phyloP scores from a whole-genome alignment of 768 basidiomycete genomes.

The Atractiella rhizophila region DNA sequence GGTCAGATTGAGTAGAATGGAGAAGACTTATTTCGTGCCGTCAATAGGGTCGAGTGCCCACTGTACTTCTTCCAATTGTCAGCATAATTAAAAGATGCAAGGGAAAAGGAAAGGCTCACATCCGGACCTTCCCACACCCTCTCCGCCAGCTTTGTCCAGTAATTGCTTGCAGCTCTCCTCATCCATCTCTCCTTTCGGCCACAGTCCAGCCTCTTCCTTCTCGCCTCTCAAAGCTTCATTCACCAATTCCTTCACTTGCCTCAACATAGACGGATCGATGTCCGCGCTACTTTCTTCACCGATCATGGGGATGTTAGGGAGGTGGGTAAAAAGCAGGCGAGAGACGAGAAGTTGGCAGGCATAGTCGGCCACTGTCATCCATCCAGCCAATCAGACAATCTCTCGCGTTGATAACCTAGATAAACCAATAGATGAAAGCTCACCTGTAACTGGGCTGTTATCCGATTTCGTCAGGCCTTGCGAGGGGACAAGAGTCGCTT shows the following conservation, averaged over 20 bases:
- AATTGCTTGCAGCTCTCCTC: constrained; percentile 42
- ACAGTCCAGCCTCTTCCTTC: constrained; percentile 4
- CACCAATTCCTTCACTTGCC: constrained; percentile 32
- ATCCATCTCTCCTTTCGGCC: constrained; percentile 47
- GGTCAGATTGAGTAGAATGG: no score
- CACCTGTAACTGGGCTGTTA: constrained; percentile 73
- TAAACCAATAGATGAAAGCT: constrained; percentile 9
- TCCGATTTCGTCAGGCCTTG: constrained; percentile 52
- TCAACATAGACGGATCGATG: constrained; percentile 16
- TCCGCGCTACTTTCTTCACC: constrained; percentile 85
- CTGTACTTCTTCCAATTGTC: constrained; percentile 29
- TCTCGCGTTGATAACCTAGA: background rate
- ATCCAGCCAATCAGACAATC: background rate
- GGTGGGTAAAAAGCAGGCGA: constrained; percentile 44
- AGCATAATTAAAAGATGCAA: background rate
- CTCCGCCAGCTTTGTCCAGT: background rate
- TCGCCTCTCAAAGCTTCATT: constrained; percentile 44
- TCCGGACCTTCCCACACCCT: background rate
- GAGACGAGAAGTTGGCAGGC: constrained; percentile 80
- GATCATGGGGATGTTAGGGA: constrained; percentile 66
- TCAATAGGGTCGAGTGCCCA: constrained; percentile 80
- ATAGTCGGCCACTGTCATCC: constrained; percentile 55
- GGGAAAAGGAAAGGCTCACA: background rate
- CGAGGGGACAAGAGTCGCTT: no score
- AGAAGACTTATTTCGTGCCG: constrained; percentile 74